These are phyloP conservation scores for Aspergillus texensis DNA, from an alignment of 2,329 filamentous ascomycete species.

Conservation along the genomic window DNA sequence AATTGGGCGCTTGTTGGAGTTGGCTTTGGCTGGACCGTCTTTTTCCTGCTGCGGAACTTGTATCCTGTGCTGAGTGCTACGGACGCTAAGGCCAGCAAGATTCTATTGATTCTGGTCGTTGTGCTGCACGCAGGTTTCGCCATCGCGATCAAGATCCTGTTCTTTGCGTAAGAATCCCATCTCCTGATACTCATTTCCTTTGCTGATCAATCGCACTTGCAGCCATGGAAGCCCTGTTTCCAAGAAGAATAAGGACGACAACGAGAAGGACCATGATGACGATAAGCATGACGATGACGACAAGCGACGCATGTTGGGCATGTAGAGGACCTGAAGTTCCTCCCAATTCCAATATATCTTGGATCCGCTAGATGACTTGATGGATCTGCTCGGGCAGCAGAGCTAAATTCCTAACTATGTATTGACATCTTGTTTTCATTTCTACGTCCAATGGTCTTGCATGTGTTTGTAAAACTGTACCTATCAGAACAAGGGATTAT, in stretches of 20 bases:
- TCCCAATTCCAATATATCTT: neutral
- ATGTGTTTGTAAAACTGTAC: constrained; percentile 15
- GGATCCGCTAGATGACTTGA: constrained; percentile 1
- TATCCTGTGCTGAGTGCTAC: constrained; percentile 92
- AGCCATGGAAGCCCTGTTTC: constrained; percentile 66
- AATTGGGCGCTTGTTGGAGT: constrained; percentile 94
- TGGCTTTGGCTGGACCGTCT: constrained; percentile 79
- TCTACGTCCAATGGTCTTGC: constrained; percentile 7
- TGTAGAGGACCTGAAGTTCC: constrained; percentile 14
- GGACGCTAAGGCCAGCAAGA: constrained; percentile 87
- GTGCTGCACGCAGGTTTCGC: constrained; percentile 85
- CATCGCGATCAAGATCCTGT: constrained; percentile 92
- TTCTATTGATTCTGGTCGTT: constrained; percentile 81
- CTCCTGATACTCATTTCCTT: neutral
- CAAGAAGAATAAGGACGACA: constrained; percentile 42
- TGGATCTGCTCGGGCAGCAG: constrained; percentile 21
- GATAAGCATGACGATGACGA: constrained; percentile 24
- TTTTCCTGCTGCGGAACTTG: constrained; percentile 82
- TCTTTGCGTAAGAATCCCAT: constrained; percentile 70
- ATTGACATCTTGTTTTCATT: neutral
- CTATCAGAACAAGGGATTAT: constrained; percentile 13
- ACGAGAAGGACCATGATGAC: constrained; percentile 32
- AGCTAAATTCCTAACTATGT: neutral
- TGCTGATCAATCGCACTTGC: constrained; percentile 19
- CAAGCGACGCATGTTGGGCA: constrained; percentile 35